Evolutionary conservation across 2,329 filamentous ascomycete species (phyloP), one percentile per base, ranked within the genome.

Genomic region (Aspergillus melleus): DNA sequence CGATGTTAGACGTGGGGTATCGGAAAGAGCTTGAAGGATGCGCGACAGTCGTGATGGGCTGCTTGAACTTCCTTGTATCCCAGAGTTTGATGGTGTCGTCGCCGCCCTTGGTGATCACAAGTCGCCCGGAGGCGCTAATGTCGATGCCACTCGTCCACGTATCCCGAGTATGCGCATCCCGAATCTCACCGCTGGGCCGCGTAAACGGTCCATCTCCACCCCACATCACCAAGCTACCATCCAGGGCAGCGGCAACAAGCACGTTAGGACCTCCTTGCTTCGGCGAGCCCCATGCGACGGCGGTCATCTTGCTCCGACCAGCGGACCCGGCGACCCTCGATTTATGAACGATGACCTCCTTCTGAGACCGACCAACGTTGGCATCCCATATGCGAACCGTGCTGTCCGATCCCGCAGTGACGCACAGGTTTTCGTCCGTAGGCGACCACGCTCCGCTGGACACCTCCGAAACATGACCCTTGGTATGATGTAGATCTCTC

Each of bases 361-460:
- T 96, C 75, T 99, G 95, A 57, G 88, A 87, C 64, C 93, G 87
- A 70, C 92, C 91, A 68, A 94, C 89, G 76, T 96, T 97, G 67
- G 96, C 86, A 72, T 99, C 94, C 95, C 95, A 99, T 72, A 99
- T 96, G 58, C 95, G 87, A 62, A 99, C 79, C 1, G 95, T 99
- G 73, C 94, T 97, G 74, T 99, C 95, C 9, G 93, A 96, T 8
- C 93, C 93, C 44, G 92, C 93, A 2, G 95, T 99, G 26, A 94
- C 88, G 72, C 92, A 96, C 0, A 93, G 69, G 66, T 96, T 92
- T 70, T 84, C 88, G 73, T 97, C 88, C 2, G 88, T 88, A 0
- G 95, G 95, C 76, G 94, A 91, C 95, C 95, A 99, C 44, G 89
- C 90, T 22, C 91, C 94, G 22, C 89, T 90, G 3, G 92, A 92